A percentile compares a stretch with the other conserved stretches of the same genome.
Conservation (phyloP, 2,329 filamentous ascomycete species). For the Aspergillus novoparasiticus region DNA sequence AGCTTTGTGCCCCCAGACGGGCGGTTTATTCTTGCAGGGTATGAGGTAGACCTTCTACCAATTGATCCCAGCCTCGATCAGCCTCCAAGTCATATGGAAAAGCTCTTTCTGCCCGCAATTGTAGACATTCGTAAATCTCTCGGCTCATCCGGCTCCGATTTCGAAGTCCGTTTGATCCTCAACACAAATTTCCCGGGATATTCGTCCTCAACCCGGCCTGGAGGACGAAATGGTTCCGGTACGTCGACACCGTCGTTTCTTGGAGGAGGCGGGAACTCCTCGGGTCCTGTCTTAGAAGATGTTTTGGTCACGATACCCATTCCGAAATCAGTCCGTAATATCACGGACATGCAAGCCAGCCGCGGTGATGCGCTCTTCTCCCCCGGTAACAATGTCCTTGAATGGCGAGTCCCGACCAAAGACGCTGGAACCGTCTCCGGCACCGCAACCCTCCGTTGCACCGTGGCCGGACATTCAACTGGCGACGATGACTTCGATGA, state of each 20-base stretch:
- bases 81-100: slow-evolving; percentile 57
- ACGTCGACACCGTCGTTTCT: slow-evolving; percentile 53
- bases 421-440: slow-evolving; percentile 69
- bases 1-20: slow-evolving; percentile 96
- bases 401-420: slow-evolving; percentile 81
- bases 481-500: slow-evolving; percentile 52
- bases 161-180: slow-evolving; percentile 79
- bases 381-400: slow-evolving; percentile 69
- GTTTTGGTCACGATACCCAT: slow-evolving; percentile 78
- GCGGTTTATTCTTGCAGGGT: slow-evolving; percentile 87
- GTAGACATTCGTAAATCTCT: slow-evolving; percentile 81
- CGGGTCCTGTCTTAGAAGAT: slow-evolving; percentile 70
- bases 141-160: slow-evolving; percentile 75
- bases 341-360: slow-evolving; percentile 78
- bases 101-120: slow-evolving; percentile 77
- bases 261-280: slow-evolving; percentile 58
- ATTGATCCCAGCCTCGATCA: slow-evolving; percentile 62
- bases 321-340: slow-evolving; percentile 75
- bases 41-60: slow-evolving; percentile 88
- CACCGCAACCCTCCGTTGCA: slow-evolving; percentile 76
- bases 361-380: slow-evolving; percentile 83
- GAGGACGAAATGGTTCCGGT: slow-evolving; percentile 47
- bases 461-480: slow-evolving; percentile 68
- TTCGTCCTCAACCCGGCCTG: slow-evolving; percentile 44
- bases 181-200: slow-evolving; percentile 65